phyloP scores from a whole-genome alignment of 371 early-diverging fungal species.

The Chytridiales sp. region DNA sequence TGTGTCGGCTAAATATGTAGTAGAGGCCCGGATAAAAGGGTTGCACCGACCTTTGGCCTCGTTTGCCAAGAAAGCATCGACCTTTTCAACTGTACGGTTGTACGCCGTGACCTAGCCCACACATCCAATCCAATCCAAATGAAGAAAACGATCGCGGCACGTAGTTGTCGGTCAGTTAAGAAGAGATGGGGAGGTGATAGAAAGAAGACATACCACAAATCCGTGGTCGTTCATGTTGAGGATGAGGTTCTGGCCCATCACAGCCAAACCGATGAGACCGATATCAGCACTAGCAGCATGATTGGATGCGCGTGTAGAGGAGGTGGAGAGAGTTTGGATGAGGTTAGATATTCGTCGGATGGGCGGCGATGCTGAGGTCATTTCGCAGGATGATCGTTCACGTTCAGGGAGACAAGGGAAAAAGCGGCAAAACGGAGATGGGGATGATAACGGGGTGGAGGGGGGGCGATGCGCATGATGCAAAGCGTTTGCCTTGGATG shows the following conservation, averaged over 20 bases:
- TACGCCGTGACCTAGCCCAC: constrained; percentile 76
- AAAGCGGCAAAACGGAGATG: too few relatives aligned
- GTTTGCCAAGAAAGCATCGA: constrained; percentile 89
- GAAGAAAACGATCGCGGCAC: not conserved
- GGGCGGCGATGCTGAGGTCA: too few relatives aligned
- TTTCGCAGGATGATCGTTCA: too few relatives aligned
- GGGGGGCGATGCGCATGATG: too few relatives aligned
- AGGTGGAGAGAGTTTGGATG: too few relatives aligned
- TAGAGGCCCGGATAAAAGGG: too few relatives aligned
- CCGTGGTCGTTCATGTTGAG: constrained; percentile 98
- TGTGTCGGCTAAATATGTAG: too few relatives aligned
- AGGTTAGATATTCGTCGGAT: too few relatives aligned
- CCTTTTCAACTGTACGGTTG: constrained; percentile 97
- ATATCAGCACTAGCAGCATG: constrained; percentile 88
- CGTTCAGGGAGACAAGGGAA: too few relatives aligned
- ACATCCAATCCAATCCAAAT: not conserved
- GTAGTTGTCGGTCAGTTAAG: not conserved
- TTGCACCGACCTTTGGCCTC: constrained; percentile 90
- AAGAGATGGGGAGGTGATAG: not conserved
- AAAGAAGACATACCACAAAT: constrained; percentile 56
- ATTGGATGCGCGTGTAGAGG: too few relatives aligned
- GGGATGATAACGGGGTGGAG: too few relatives aligned
- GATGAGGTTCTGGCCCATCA: constrained; percentile 99
- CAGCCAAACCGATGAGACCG: constrained; percentile 99
- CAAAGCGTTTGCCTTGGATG: too few relatives aligned